Conservation (phyloP, 176 grass and related monocot genomes). For the Avena sativa region DNA sequence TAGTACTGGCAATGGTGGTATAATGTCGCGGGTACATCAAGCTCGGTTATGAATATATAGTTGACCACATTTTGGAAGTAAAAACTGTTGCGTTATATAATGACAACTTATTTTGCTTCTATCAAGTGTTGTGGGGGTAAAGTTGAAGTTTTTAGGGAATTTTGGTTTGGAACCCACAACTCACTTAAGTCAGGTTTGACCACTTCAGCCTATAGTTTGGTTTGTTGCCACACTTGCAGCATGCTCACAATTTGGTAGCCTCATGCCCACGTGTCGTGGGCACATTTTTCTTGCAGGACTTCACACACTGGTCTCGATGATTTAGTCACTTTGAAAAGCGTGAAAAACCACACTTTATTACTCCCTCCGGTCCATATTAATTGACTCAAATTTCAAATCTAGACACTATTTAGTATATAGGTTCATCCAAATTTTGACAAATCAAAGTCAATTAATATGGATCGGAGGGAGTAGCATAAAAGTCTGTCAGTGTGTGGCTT, state of each 20-base stretch:
- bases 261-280: not conserved
- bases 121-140: not conserved
- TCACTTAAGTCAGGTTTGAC: not conserved
- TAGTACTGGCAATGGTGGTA: not conserved
- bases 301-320: not conserved
- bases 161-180: conserved; percentile 3
- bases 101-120: not conserved
- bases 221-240: conserved; percentile 1
- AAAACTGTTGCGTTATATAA: conserved; percentile 11
- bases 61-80: not conserved
- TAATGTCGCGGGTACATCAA: not conserved
- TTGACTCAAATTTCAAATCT: too few species aligned
- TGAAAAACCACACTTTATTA: not conserved
- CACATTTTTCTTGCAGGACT: conserved; percentile 1
- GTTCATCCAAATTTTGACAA: too few species aligned
- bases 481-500: not conserved
- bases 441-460: too few species aligned
- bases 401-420: too few species aligned
- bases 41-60: not conserved
- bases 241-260: not conserved
- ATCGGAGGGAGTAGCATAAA: not conserved
- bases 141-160: not conserved
- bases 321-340: not conserved
- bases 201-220: not conserved
- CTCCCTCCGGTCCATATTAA: too few species aligned